Conservation (phyloP, 768 basidiomycete species). For the Rhizopogon rudus region DNA sequence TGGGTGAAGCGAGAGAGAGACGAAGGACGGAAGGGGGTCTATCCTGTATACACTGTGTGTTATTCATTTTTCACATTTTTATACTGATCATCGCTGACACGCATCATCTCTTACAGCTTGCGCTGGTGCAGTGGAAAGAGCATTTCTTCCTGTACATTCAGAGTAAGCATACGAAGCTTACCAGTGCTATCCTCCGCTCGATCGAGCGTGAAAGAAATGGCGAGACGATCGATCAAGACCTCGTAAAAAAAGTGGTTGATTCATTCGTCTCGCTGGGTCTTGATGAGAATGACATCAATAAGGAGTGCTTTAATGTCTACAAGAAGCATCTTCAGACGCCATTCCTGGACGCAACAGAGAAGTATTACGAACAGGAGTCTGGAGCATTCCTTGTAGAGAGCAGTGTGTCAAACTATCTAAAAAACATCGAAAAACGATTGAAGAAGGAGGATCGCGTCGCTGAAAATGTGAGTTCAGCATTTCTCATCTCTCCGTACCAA, state of each 20-base stretch:
- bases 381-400: constrained; percentile 85
- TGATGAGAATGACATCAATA: constrained; percentile 89
- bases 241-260: constrained; percentile 77
- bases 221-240: constrained; percentile 88
- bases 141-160: constrained; percentile 89
- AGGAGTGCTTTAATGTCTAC: constrained; percentile 91
- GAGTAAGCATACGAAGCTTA: constrained; percentile 72
- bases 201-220: constrained; percentile 95
- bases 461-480: too few species aligned
- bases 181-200: constrained; percentile 79
- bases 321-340: constrained; percentile 84
- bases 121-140: constrained; percentile 93
- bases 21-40: constrained; percentile 92
- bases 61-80: neutral
- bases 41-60: constrained; percentile 94
- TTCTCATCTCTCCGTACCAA: too few species aligned
- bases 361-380: constrained; percentile 90
- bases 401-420: constrained; percentile 90
- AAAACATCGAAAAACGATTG: constrained; percentile 88
- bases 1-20: constrained; percentile 99
- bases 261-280: constrained; percentile 93
- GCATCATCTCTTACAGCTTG: constrained; percentile 48
- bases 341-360: constrained; percentile 85
- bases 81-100: neutral
- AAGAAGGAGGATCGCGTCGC: constrained; percentile 19